Conservation (phyloP, 768 basidiomycete species). For the Suillus alpinus region DNA sequence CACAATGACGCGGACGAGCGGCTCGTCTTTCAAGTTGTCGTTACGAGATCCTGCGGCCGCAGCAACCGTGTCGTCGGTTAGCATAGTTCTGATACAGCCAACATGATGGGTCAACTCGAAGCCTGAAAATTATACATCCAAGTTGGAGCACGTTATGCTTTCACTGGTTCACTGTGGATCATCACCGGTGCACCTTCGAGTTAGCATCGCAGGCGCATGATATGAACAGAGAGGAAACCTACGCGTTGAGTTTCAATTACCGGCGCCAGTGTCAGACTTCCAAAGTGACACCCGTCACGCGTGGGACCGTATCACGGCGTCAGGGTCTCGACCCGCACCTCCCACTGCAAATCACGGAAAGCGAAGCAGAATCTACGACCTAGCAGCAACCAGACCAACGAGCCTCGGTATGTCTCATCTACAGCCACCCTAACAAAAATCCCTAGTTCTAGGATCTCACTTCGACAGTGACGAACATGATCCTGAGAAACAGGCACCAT, state of each 20-base stretch:
- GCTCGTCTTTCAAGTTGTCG: background rate
- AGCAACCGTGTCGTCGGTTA: background rate
- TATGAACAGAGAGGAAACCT: no score
- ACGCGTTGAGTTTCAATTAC: background rate
- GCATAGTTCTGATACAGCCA: background rate
- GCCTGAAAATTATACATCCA: background rate
- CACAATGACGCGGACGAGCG: background rate
- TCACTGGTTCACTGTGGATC: background rate
- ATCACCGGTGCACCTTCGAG: background rate
- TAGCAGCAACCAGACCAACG: background rate
- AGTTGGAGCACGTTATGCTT: background rate
- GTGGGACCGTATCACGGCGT: background rate
- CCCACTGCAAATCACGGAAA: background rate
- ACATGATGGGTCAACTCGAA: background rate
- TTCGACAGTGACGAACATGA: background rate
- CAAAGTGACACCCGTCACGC: background rate
- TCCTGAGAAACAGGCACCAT: background rate
- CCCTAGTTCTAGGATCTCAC: background rate
- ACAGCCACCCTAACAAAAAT: background rate
- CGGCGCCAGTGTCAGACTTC: background rate
- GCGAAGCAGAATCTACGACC: background rate
- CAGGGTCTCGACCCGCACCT: background rate
- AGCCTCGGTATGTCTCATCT: background rate
- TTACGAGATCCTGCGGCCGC: constrained; percentile 1
- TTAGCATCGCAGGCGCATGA: background rate